Evolutionary conservation across 1,284 basidiomycete genomes (phyloP).

Genomic region (Chalciporus sp.): DNA sequence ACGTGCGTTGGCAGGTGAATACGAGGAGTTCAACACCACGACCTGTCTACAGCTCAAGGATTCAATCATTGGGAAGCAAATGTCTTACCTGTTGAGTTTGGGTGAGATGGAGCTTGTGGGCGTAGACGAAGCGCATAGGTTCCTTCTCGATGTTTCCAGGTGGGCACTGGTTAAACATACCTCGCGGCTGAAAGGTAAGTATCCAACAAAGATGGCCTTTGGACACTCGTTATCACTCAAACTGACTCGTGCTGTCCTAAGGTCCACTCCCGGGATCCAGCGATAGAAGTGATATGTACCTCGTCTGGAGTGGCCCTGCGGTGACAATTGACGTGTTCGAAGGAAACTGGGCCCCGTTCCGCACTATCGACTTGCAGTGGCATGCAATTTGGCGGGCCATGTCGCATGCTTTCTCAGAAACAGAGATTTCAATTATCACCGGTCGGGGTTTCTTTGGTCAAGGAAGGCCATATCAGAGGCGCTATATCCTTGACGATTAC

Average conservation of each 20-base stretch:
- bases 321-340: slow-evolving; percentile 15
- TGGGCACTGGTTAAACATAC: slow-evolving; percentile 12
- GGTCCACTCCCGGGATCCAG: neutral
- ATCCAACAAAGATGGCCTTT: neutral
- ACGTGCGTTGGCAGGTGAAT: neutral
- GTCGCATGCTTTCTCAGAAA: slow-evolving; percentile 8
- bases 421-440: slow-evolving; percentile 1
- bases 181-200: slow-evolving; percentile 1
- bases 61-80: slow-evolving; percentile 8
- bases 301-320: slow-evolving; percentile 19
- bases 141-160: slow-evolving; percentile 21
- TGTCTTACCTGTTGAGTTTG: slow-evolving; percentile 9
- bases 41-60: slow-evolving; percentile 4
- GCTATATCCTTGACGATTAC: slow-evolving; percentile 31
- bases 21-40: neutral
- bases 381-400: slow-evolving; percentile 10
- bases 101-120: slow-evolving; percentile 12
- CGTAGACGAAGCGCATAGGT: slow-evolving; percentile 15
- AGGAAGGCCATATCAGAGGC: slow-evolving; percentile 1
- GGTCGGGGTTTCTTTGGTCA: neutral
- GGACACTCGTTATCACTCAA: neutral
- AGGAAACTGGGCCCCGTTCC: slow-evolving; percentile 5
- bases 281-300: slow-evolving; percentile 7
- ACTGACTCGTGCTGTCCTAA: slow-evolving; percentile 13
- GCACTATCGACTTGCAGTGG: slow-evolving; percentile 2